Percentiles rank a stretch among this genome's conserved stretches.
These are phyloP conservation scores for Fraxinus floribunda DNA, from an alignment of 305 asterid genomes.

Conservation along the genomic window DNA sequence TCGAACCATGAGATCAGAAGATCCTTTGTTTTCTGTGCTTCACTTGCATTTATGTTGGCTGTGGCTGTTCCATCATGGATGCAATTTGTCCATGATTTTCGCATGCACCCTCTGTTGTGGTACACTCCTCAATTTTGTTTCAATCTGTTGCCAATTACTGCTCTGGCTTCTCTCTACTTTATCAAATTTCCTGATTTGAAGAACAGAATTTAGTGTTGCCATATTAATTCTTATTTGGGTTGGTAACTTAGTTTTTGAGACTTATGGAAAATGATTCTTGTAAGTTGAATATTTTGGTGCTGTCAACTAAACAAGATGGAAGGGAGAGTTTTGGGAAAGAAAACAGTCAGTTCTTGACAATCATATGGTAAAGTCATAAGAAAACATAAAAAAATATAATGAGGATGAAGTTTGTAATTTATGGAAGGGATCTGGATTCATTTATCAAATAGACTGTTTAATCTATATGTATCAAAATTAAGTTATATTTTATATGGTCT, in stretches of 20 bases:
- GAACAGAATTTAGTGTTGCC: background rate
- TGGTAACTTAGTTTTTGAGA: background rate
- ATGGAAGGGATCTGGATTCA: background rate
- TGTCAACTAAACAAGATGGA: background rate
- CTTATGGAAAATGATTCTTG: background rate
- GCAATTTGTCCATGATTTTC: conserved; percentile 76
- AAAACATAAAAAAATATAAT: background rate
- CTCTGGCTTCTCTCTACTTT: conserved; percentile 11
- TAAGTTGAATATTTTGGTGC: background rate
- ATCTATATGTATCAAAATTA: background rate
- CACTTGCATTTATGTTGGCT: conserved; percentile 46
- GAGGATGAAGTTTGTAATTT: background rate
- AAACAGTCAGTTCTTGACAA: conserved; percentile 1
- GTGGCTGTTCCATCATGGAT: conserved; percentile 83
- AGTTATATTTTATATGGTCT: background rate
- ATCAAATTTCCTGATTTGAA: background rate
- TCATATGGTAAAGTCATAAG: conserved; percentile 2
- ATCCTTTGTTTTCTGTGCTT: conserved; percentile 57
- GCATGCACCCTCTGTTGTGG: conserved; percentile 74
- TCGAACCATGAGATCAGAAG: conserved; percentile 47
- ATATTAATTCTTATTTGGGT: background rate
- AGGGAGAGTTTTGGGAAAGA: background rate
- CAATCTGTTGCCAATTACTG: conserved; percentile 10
- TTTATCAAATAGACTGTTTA: background rate
- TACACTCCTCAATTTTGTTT: conserved; percentile 31